Base-by-base conservation (phyloP, 371 early-diverging fungal genomes). In the Lichtheimia corymbifera region DNA sequence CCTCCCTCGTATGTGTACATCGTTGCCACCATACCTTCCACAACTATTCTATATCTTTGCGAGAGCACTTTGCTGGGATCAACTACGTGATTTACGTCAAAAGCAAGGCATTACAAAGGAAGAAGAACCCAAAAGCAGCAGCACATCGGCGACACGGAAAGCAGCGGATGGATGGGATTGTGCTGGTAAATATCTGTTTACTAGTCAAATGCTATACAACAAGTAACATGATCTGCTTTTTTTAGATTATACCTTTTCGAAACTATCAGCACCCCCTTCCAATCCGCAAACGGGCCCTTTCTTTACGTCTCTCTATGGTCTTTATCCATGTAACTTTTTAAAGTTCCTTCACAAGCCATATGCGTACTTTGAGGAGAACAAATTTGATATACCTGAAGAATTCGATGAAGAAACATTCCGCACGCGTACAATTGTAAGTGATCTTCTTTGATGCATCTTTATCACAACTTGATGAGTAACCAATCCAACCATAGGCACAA, bases 11-110 rank as follows among this genome's bases (percentile, higher is more conserved):
- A 88, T 88, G 17, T 83, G 84, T 42, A 78, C 84, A 0, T 73
- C 83, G 4, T 61, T 88, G 53, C 80, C 84, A 3, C 74, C 76
- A 4, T 73, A 74, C 55, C 73, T 88, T 22, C 86, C 87, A 4
- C 78, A 83, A 18, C 60, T 88, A 11, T 88, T 85, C 47, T 74
- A 79, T 62, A 82, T 86, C 40, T 79, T 85, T 59, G 82, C 79
- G 17, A 73, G 88, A 62, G 82, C 84, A 6, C 73, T 88, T 25
- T 85, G 82, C 47, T 88, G 88, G 88, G 85, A 84, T 58, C 80
- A 82, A 41, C 64, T 82, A 6, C 72, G 85, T 58, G 69, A 81
- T 47, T 61, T 80, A 50, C 68, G 81, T 2, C 62, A 73, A 59
- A 68, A 78, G 51, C 71, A 80, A 64, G 64, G 72, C 44, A 30